These are phyloP conservation scores for Candida xiaguanensis DNA, from an alignment of 805 yeast genomes.

Conservation along the genomic window DNA sequence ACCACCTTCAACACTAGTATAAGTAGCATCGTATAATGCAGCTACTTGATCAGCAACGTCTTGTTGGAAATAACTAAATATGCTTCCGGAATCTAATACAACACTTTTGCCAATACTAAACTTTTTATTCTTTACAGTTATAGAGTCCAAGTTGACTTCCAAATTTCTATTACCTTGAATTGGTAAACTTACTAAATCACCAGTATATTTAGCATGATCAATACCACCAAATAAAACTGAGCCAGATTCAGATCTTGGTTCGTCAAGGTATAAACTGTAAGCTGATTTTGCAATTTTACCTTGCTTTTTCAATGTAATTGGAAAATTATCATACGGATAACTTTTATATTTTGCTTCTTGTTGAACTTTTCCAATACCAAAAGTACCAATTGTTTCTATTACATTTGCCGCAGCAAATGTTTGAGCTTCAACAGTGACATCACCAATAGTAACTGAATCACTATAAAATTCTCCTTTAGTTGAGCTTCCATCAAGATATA, in stretches of 20 bases:
- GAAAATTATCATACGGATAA: slow-evolving; percentile 26
- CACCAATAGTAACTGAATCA: slow-evolving; percentile 14
- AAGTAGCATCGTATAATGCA: background rate
- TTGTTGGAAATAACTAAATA: slow-evolving; percentile 41
- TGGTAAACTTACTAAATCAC: slow-evolving; percentile 12
- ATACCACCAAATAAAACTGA: slow-evolving; percentile 31
- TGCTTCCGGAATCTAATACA: slow-evolving; percentile 33
- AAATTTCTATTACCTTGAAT: slow-evolving; percentile 16
- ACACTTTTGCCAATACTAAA: slow-evolving; percentile 18
- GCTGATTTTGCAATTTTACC: slow-evolving; percentile 32
- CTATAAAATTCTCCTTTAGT: slow-evolving; percentile 14
- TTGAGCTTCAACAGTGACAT: slow-evolving; percentile 11
- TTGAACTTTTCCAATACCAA: slow-evolving; percentile 62
- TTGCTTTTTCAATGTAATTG: slow-evolving; percentile 25
- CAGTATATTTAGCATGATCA: slow-evolving; percentile 25
- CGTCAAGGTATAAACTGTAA: slow-evolving; percentile 35
- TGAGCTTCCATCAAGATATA: slow-evolving; percentile 10
- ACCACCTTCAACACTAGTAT: background rate
- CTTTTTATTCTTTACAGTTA: slow-evolving; percentile 18
- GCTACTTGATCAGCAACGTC: slow-evolving; percentile 13
- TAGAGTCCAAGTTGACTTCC: slow-evolving; percentile 42
- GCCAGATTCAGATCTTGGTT: slow-evolving; percentile 18
- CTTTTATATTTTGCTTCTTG: slow-evolving; percentile 13
- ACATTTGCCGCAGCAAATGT: slow-evolving; percentile 18
- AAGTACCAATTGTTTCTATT: slow-evolving; percentile 62